phyloP scores from a whole-genome alignment of 1,284 basidiomycete genomes.

The Malassezia arunalokei region DNA sequence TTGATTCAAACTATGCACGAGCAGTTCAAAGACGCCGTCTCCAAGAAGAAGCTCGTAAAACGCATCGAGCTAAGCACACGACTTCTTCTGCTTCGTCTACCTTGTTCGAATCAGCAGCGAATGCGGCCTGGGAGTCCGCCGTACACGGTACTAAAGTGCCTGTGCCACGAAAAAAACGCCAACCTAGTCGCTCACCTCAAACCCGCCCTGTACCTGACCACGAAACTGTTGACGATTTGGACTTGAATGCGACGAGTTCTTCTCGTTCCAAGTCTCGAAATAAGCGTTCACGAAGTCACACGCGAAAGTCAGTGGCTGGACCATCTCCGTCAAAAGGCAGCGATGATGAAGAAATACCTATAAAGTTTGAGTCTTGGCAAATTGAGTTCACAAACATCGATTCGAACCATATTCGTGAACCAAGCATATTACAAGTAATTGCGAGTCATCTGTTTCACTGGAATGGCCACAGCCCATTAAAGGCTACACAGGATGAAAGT shows the following conservation, averaged over 20 bases:
- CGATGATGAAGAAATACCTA: slow-evolving; percentile 20
- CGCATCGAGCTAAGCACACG: not conserved
- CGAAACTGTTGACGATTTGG: not conserved
- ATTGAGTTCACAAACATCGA: slow-evolving; percentile 36
- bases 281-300: not conserved
- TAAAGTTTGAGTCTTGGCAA: slow-evolving; percentile 41
- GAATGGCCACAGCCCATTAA: not conserved
- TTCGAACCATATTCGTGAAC: slow-evolving; percentile 30
- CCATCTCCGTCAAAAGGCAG: slow-evolving; percentile 17
- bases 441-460: not conserved
- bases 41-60: slow-evolving; percentile 36
- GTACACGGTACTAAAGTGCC: not conserved
- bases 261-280: slow-evolving; percentile 13
- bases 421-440: slow-evolving; percentile 15
- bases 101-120: slow-evolving; percentile 1
- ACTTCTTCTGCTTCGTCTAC: not conserved
- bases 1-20: slow-evolving; percentile 35
- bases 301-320: not conserved
- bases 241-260: not conserved
- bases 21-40: slow-evolving; percentile 33
- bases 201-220: not conserved
- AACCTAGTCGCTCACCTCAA: not conserved
- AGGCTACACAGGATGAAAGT: not conserved
- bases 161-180: not conserved
- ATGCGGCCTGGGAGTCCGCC: slow-evolving; percentile 8